Base-by-base conservation (phyloP, 2,329 filamentous ascomycete species). In the Trichophyton mentagrophytes region DNA sequence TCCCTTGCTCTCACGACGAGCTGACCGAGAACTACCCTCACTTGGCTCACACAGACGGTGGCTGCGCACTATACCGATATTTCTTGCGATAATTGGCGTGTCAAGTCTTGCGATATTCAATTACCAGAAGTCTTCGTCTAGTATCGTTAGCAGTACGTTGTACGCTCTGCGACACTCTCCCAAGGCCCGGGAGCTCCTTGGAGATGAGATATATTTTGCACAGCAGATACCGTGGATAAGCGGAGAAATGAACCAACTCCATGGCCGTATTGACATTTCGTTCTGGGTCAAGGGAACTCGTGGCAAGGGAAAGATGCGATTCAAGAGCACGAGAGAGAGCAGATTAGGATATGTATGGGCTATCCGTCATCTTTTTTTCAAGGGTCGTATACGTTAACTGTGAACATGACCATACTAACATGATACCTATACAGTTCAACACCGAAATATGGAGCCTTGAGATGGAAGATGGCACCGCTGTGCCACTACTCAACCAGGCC, bases 91-190 rank as follows among this genome's bases (percentile, higher is more conserved):
- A 64, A 84, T 96, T 67, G 82, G 83, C 57, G 79, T 81, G 60
- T 87, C 86, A 66, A 85, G 86, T 66, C 77, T 95, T 63, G 89
- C 87, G 67, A 96, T 99, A 74, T 97, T 99, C 87, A 99, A 99
- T 82, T 97, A 99, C 82, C 92, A 99, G 74, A 96, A 96, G 74
- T 84, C 86, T 61, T 90, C 88, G n/a, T 90, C 85, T 27, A 88
- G 88, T 60, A 83, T 92, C 33, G 88, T 96, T n/a, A 85, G 85
- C 60, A 89, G 88, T 60, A 93, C 90, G 3, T 82, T 99, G 30
- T 99, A 97, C 79, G 88, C 92, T 0, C 82, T 99, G 65, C 88
- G 93, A 65, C 95, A 89, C 2, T 90, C 87, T 61, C 77, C 82
- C 2, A 76, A 79, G 62, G 93, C 90, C 53, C 85, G 91, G 69